Evolutionary conservation across 768 basidiomycete genomes (phyloP), one percentile per base, ranked within the genome.

Genomic region (Lactarius sanguifluus): DNA sequence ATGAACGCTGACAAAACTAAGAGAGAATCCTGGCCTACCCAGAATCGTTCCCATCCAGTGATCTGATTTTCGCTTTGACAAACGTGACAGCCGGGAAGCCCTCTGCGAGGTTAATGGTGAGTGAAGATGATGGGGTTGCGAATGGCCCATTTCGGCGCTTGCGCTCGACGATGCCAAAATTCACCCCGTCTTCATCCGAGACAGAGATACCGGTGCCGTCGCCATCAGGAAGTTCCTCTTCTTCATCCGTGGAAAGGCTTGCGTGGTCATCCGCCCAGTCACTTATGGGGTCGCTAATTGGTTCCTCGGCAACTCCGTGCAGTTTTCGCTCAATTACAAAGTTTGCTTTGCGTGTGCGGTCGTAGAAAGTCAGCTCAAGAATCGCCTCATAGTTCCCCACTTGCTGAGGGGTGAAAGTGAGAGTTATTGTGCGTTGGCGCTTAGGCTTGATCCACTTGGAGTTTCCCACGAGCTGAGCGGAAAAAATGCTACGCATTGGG

Each of bases 91-190:
- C n/a, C 4, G 64, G 34, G 63, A 32, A 43, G n/a, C 45, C 64
- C 23, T 25, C 69, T 57, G 28, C 61, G 45, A 32, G 68, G 62
- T 47, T 50, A 66, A 57, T 71, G 41, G 23, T 76, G 52, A 16
- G 57, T 50, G 16, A 73, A 43, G 18, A 43, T 38, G n/a, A 23
- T 38, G 32, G 41, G 12, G 55, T 63, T 10, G 43, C 57, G 28
- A 70, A 64, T 2, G 72, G 73, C 20, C 36, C 57, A 9, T 63
- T 52, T 1, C 78, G 79, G n/a, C 71, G 73, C 0, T 65, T 64
- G 4, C 75, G 72, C n/a, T 83, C 81, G 5, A 88, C 71, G 43
- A 87, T 75, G 3, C 79, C 85, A 59, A 88, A 83, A 70, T 88
- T 80, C 15, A 83, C 72, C 7, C 76, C 73, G 1, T 80, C 81